Conservation (phyloP, 2,329 filamentous ascomycete species). For the Ceratocystis eucalypticola region DNA sequence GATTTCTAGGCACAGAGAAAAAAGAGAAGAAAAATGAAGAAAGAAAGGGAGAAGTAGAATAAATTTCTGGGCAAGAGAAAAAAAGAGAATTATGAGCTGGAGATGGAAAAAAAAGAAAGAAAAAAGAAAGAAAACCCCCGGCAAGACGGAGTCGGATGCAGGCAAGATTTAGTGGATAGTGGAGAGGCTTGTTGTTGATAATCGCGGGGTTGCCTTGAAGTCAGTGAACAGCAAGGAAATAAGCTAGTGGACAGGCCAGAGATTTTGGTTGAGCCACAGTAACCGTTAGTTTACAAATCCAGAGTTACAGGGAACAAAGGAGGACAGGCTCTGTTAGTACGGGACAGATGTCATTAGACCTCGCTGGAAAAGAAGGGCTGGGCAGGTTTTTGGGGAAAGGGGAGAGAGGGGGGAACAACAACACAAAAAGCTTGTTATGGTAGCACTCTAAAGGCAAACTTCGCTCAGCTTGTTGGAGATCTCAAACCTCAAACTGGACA, state of each 20-base stretch:
- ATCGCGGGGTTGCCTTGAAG: conserved; percentile 12
- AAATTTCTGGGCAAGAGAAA: neutral
- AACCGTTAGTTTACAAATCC: neutral
- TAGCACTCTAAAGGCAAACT: neutral
- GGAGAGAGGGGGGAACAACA: neutral
- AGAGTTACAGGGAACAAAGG: neutral
- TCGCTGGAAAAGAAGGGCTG: neutral
- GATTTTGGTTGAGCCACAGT: neutral
- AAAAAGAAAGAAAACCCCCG: neutral
- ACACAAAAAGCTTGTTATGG: neutral
- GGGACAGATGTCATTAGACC: conserved; percentile 11
- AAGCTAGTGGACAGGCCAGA: conserved; percentile 2
- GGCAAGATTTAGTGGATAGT: neutral
- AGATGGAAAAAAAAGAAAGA: neutral
- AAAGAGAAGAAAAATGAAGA: neutral
- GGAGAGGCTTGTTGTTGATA: conserved; percentile 6
- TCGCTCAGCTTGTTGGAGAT: neutral
- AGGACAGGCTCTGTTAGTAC: neutral
- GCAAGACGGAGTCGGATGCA: conserved; percentile 6
- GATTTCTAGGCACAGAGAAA: too few species aligned
- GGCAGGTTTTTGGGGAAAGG: neutral
- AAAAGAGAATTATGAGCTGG: conserved; percentile 1
- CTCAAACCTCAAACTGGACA: neutral
- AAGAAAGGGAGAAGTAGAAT: neutral
- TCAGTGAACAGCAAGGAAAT: neutral